phyloP scores from a whole-genome alignment of 108 stramenopile species.

The Schizochytrium sp. region DNA sequence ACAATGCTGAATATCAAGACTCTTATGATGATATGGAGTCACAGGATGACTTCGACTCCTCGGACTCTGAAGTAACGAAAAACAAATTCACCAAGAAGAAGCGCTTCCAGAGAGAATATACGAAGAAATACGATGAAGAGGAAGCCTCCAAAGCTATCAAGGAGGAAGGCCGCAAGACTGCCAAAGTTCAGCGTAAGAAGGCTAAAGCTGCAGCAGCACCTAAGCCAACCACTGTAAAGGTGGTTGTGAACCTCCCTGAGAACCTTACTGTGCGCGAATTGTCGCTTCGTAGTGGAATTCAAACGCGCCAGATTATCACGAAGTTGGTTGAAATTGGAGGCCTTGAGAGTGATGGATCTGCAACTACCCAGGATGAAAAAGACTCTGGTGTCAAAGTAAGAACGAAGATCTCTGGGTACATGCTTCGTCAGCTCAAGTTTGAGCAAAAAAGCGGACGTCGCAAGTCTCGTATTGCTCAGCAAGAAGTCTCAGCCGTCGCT shows the following conservation, averaged over 20 bases:
- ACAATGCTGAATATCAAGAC: not conserved
- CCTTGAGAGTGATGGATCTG: conserved; percentile 3
- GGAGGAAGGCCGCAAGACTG: not conserved
- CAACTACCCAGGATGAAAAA: not conserved
- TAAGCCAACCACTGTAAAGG: not conserved
- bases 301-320: conserved; percentile 62
- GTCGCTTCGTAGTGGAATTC: conserved; percentile 63
- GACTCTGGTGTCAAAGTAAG: conserved; percentile 36
- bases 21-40: not conserved
- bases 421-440: conserved; percentile 3
- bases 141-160: not conserved
- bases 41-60: not conserved
- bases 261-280: conserved; percentile 69
- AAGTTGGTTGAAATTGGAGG: conserved; percentile 68
- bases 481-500: conserved; percentile 35
- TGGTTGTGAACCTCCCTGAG: conserved; percentile 65
- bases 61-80: not conserved
- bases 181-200: not conserved
- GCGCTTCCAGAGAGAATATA: conserved; percentile 1
- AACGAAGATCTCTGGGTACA: not conserved
- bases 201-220: not conserved
- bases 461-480: conserved; percentile 10
- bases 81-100: conserved; percentile 5
- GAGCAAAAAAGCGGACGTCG: not conserved
- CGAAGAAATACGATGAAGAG: not conserved